Base-by-base conservation (phyloP, 768 basidiomycete species). In the Wakefieldia striispora region DNA sequence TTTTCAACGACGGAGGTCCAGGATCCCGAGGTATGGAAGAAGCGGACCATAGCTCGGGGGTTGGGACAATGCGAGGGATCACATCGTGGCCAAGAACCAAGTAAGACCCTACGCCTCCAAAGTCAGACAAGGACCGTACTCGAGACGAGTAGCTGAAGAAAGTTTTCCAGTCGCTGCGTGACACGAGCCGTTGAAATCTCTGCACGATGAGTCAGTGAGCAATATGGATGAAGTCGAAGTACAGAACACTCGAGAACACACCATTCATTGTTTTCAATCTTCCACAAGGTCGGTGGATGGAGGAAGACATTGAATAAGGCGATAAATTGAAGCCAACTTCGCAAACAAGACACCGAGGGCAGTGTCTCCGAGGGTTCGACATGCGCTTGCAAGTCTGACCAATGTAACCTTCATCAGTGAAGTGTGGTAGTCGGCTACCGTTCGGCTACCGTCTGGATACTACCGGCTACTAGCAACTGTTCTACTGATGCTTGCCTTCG, bases 271-370 rank as follows among this genome's bases (percentile, higher is more conserved):
- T 3, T 3, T 6, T 63, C 49, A 1, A 51, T 46, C 48, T 17
- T 56, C 67, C 64, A 67, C 7, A 68, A 43, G 56, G 58, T 38
- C 48, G n/a, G n/a, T n/a, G 50, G 19, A 66, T 21, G 37, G 66
- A 55, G 17, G 40, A 24, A 13, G 47, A 29, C 48, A 66, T 57
- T 4, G n/a, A n/a, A n/a, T n/a, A n/a, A n/a, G n/a, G n/a, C n/a
- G n/a, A n/a, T n/a, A n/a, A n/a, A n/a, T n/a, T n/a, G 55, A 60
- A 34, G 57, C 49, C 51, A 62, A 43, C 10, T 26, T 13, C 6
- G 27, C 51, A 67, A 64, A 66, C 36, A 67, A 19, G 2, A 55
- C 45, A 47, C 69, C 62, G 23, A 66, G 58, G 4, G 67, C 62
- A 5, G 45, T 21, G 10, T 44, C 37, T 33, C 47, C 53, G 40